Evolutionary conservation across 768 basidiomycete species (phyloP).

Genomic region (Cubamyces sp.): DNA sequence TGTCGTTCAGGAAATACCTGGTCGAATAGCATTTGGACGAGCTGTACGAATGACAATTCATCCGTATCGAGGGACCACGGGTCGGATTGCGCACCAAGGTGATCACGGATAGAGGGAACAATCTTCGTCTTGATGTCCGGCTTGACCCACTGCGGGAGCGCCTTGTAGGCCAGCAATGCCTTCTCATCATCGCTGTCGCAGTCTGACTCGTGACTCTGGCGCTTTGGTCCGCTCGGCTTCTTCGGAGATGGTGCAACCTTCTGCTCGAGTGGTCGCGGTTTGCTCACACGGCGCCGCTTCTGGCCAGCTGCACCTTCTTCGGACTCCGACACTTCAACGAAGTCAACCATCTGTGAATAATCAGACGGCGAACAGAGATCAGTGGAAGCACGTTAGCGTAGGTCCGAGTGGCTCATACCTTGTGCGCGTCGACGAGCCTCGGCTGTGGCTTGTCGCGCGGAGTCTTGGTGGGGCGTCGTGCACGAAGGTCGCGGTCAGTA

Average conservation of each 20-base stretch:
- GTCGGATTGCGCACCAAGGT: background rate
- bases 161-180: background rate
- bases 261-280: background rate
- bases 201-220: background rate
- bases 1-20: background rate
- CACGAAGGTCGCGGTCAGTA: too few relatives aligned
- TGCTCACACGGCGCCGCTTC: too few relatives aligned
- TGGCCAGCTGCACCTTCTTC: too few relatives aligned
- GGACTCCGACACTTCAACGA: too few relatives aligned
- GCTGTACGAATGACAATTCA: background rate
- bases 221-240: background rate
- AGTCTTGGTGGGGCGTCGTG: too few relatives aligned
- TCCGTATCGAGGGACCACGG: constrained; percentile 2
- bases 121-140: background rate
- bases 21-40: background rate
- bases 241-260: background rate
- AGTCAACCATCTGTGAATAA: too few relatives aligned
- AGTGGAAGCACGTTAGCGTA: too few relatives aligned
- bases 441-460: too few relatives aligned
- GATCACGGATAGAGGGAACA: background rate
- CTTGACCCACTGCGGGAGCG: constrained; percentile 1
- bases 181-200: background rate
- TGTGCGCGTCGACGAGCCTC: too few relatives aligned
- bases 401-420: too few relatives aligned
- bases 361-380: too few relatives aligned